Evolutionary conservation across 2,329 filamentous ascomycete species (phyloP).

Genomic region (Beauveria asiatica): DNA sequence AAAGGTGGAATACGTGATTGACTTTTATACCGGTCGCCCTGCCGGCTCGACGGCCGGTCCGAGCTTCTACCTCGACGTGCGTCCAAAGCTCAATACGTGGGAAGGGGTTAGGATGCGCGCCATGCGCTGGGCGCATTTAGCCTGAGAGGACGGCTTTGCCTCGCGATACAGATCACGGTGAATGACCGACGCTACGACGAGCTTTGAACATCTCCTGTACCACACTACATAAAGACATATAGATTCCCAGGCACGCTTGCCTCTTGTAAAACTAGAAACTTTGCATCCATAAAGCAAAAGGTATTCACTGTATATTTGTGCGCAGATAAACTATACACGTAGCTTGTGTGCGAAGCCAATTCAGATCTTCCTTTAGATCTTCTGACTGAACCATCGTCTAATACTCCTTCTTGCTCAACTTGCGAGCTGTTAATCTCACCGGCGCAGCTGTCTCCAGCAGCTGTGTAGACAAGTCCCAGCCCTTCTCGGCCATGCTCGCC

Average conservation of each 20-base stretch:
- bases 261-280: not conserved
- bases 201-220: conserved; percentile 8
- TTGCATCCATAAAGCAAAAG: conserved; percentile 7
- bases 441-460: conserved; percentile 29
- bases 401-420: conserved; percentile 18
- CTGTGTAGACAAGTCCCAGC: conserved; percentile 28
- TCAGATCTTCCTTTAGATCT: not conserved
- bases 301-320: not conserved
- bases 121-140: conserved; percentile 40
- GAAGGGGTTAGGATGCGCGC: conserved; percentile 61
- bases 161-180: not conserved
- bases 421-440: conserved; percentile 21
- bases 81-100: conserved; percentile 60
- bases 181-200: not conserved
- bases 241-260: not conserved
- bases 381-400: not conserved
- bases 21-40: conserved; percentile 78
- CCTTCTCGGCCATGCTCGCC: conserved; percentile 19
- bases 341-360: not conserved
- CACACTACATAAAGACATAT: not conserved
- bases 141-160: conserved; percentile 22
- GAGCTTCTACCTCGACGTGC: conserved; percentile 60
- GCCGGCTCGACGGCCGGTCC: conserved; percentile 28
- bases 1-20: conserved; percentile 89
- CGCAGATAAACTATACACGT: not conserved